Base-by-base conservation (phyloP, 1,139 yeast genomes). In the Pichia sp. region DNA sequence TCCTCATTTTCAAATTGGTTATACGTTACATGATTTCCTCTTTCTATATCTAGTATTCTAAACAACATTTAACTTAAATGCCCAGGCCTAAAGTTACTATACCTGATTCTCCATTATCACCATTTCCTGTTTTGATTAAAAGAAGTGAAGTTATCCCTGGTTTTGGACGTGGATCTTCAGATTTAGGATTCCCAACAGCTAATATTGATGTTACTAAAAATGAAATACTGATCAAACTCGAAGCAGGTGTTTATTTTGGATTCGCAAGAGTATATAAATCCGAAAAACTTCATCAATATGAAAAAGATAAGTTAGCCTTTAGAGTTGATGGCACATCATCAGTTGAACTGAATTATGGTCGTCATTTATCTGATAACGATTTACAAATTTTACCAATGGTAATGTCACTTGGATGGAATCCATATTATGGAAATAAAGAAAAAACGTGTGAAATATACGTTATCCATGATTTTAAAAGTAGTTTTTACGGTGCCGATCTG, bases 391-490 rank as follows among this genome's bases (percentile, higher is more conserved):
- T 78, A 23, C 96, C 96, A 1, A 87, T 88, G 82, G 97, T 89
- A 18, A 82, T 89, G 86, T 86, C 95, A 16, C 74, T 93, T 22
- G 99, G 99, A 1, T 87, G 88, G 86, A 93, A 91, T 58, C 98
- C 98, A 15, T 91, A 82, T 61, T 93, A 80, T 63, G 74, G 80
- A 25, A 89, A 91, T 62, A 72, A 76, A 48, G 72, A 74, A 48
- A 82, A 82, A 61, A 80, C 95, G 0, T 91, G 85, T 8, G 99
- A 93, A 55, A 70, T 91, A 33, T 96, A 93, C 61, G 75, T 93
- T 13, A 73, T 93, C 41, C 93, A 87, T 62, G 65, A 79, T 43
- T 91, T 89, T 56, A 30, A 31, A 1, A 51, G 59, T 2, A 71
- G 74, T 46, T 93, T 93, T 60, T 93, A 93, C 55, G 98, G 98